phyloP scores from a whole-genome alignment of 495 filamentous ascomycete species.

The Tetracladium marchalianum region DNA sequence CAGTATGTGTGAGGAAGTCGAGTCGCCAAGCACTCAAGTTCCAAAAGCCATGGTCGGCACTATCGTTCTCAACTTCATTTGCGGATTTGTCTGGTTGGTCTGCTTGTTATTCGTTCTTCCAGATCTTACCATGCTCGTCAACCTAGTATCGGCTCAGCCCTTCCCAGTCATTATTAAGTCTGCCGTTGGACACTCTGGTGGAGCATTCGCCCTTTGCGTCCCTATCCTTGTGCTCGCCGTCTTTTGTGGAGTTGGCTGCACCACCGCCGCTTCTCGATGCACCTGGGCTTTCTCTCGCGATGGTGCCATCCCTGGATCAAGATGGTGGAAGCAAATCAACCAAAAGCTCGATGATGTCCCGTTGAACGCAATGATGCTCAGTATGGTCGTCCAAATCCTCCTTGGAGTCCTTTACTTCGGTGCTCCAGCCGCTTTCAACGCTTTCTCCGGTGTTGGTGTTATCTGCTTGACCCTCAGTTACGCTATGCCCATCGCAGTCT shows the following conservation, averaged over 20 bases:
- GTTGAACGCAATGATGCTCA: conserved; percentile 41
- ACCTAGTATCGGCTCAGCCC: conserved; percentile 29
- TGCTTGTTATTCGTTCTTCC: conserved; percentile 40
- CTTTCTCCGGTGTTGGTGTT: conserved; percentile 54
- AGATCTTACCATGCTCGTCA: conserved; percentile 31
- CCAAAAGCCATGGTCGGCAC: conserved; percentile 42
- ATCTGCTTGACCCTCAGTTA: conserved; percentile 50
- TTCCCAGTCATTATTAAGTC: conserved; percentile 34
- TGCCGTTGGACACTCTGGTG: conserved; percentile 34
- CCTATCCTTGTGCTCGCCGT: conserved; percentile 36
- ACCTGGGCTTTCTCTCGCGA: conserved; percentile 55
- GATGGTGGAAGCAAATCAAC: conserved; percentile 38
- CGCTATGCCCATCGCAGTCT: conserved; percentile 46
- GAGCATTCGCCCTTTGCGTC: conserved; percentile 34
- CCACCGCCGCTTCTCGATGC: conserved; percentile 46
- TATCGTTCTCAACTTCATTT: conserved; percentile 36
- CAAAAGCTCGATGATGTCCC: conserved; percentile 37
- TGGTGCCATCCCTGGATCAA: conserved; percentile 44
- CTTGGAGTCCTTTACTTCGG: conserved; percentile 43
- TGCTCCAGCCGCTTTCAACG: conserved; percentile 41
- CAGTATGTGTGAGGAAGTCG: conserved; percentile 41
- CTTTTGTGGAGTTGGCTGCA: conserved; percentile 54
- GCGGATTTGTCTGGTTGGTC: conserved; percentile 38
- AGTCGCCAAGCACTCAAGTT: conserved; percentile 35
- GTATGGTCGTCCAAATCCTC: conserved; percentile 35